phyloP scores from a whole-genome alignment of 2,329 filamentous ascomycete species.

The Neoarthrinium moseri region DNA sequence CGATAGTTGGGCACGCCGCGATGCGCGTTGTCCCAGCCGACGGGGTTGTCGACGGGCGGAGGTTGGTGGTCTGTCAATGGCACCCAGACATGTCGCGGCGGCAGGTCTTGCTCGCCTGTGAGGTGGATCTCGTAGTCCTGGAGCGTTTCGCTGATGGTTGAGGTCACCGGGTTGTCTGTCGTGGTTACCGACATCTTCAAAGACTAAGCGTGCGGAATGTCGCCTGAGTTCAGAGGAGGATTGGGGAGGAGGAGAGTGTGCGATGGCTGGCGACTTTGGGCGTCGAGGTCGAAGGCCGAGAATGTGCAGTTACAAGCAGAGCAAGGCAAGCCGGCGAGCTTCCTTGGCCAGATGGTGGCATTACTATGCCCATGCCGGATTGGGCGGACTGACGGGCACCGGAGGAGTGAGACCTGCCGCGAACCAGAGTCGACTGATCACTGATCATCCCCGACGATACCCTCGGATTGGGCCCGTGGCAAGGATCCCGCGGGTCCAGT shows the following conservation, averaged over 20 bases:
- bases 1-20: slow-evolving; percentile 26
- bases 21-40: slow-evolving; percentile 19
- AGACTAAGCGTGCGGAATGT: too few relatives aligned
- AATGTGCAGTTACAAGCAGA: too few relatives aligned
- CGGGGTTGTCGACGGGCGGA: slow-evolving; percentile 19
- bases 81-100: slow-evolving; percentile 13
- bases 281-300: too few relatives aligned
- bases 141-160: slow-evolving; percentile 17
- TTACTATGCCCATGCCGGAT: too few relatives aligned
- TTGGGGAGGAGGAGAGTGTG: too few relatives aligned
- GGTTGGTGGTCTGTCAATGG: slow-evolving; percentile 17
- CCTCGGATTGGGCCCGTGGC: slow-evolving; percentile 4
- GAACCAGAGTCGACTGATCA: not conserved
- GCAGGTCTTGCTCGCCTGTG: slow-evolving; percentile 14
- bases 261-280: too few relatives aligned
- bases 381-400: too few relatives aligned
- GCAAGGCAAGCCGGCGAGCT: too few relatives aligned
- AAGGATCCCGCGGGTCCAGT: too few relatives aligned
- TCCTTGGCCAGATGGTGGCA: too few relatives aligned
- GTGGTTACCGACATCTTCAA: slow-evolving; percentile 21
- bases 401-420: too few relatives aligned
- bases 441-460: not conserved
- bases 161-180: slow-evolving; percentile 20
- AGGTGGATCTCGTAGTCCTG: slow-evolving; percentile 28
- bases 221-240: too few relatives aligned